Base-by-base conservation (phyloP, 192 early-diverging fungal genomes). In the Bifiguratus adelaidae region DNA sequence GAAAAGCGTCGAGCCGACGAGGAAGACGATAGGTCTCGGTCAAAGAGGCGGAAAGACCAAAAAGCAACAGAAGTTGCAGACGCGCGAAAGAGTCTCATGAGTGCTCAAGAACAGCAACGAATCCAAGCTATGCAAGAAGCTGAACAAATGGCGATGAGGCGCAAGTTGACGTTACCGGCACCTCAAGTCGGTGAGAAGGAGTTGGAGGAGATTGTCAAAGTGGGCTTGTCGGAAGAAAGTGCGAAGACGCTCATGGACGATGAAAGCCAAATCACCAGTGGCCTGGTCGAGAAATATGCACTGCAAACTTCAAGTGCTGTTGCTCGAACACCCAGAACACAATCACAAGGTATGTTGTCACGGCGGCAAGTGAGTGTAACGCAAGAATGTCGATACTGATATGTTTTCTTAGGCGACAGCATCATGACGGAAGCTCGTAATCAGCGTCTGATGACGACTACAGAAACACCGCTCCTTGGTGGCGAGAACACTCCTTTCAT, bases 131-230 rank as follows among this genome's bases (percentile, higher is more conserved):
- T 81, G 23, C 70, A 85, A 32, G 87, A 86, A 32, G 81, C 75
- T 0, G 86, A 85, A 30, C 77, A 83, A 60, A 65, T 74, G 41
- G 61, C 76, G 15, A 85, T 86, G 42, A 77, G 95, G 34, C 74
- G 76, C 35, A 81, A 75, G 53, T 59, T 99, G 24, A 67, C 81
- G 25, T 71, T 99, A 23, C 95, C 95, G 8, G 61, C 85, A 0
- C 95, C 95, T 19, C 93, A 95, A 68, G 84, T 99, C 6, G 76
- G 80, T 32, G 90, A 95, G 47, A 65, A 66, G 5, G 95, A 99
- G 59, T 57, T 99, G 23, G 93, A 94, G 26, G 84, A 86, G 32
- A 85, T 95, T 42, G 85, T 91, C 19, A 92, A 93, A 62, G 76
- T 95, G 25, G 91, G 92, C 3, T 74, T 78, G 42, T 80, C 82